phyloP scores from a whole-genome alignment of 371 early-diverging fungal genomes.

The Fennellomyces sp. region DNA sequence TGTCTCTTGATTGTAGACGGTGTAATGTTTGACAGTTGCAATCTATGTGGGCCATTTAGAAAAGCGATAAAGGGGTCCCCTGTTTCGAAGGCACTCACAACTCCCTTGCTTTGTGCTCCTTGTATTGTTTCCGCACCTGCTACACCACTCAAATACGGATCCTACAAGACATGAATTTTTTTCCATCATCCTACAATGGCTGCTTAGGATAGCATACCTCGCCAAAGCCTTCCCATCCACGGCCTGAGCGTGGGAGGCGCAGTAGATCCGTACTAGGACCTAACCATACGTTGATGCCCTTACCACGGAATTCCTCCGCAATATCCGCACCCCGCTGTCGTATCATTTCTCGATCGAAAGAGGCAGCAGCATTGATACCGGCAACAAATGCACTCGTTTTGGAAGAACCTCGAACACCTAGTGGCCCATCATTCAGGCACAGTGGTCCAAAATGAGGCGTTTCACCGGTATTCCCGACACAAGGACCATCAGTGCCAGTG shows the following conservation, averaged over 20 bases:
- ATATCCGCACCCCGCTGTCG: constrained; percentile 46
- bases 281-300: constrained; percentile 52
- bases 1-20: constrained; percentile 52
- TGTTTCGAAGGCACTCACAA: constrained; percentile 22
- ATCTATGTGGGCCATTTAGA: constrained; percentile 21
- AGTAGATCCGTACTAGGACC: constrained; percentile 32
- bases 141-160: constrained; percentile 55
- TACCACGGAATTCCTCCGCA: constrained; percentile 53
- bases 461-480: constrained; percentile 52
- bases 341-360: constrained; percentile 52
- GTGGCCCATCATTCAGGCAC: constrained; percentile 58
- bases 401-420: constrained; percentile 50
- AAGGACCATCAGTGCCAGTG: constrained; percentile 49
- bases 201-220: constrained; percentile 21
- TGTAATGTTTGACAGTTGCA: constrained; percentile 56
- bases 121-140: constrained; percentile 26
- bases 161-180: constrained; percentile 5
- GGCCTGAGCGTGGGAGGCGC: constrained; percentile 29
- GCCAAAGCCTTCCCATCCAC: constrained; percentile 63
- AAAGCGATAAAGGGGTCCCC: neutral
- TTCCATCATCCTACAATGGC: neutral
- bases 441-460: constrained; percentile 51
- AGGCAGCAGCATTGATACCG: constrained; percentile 56
- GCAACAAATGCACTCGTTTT: constrained; percentile 50
- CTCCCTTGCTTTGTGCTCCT: constrained; percentile 43